A percentile compares a stretch with the other conserved stretches of the same genome.
Conservation (phyloP, 2,329 filamentous ascomycete species). For the Escovopsis weberi region DNA sequence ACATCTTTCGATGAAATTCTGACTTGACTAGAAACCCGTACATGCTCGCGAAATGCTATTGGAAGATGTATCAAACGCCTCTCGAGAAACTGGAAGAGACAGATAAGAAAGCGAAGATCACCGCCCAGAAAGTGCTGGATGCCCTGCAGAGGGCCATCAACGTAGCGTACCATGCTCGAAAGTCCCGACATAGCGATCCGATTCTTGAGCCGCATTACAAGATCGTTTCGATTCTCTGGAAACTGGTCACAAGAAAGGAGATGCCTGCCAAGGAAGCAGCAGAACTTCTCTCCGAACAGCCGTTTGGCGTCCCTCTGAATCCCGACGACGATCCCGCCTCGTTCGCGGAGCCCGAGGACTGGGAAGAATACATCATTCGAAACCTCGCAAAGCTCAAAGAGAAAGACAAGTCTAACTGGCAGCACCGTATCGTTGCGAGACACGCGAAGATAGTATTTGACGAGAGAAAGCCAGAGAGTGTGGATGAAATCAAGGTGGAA, state of each 20-base stretch:
- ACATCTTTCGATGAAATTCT: not conserved
- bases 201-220: constrained; percentile 90
- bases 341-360: constrained; percentile 37
- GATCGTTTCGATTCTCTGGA: constrained; percentile 67
- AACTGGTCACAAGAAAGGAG: constrained; percentile 50
- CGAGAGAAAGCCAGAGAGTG: constrained; percentile 23
- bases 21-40: constrained; percentile 33
- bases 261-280: constrained; percentile 33
- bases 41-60: constrained; percentile 47
- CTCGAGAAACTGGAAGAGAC: constrained; percentile 27
- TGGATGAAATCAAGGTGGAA: constrained; percentile 35
- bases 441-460: constrained; percentile 44
- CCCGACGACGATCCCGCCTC: constrained; percentile 20
- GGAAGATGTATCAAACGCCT: constrained; percentile 46
- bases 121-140: constrained; percentile 26
- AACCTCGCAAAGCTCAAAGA: constrained; percentile 38
- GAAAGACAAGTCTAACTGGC: constrained; percentile 89
- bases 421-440: constrained; percentile 77
- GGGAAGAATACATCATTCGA: constrained; percentile 40
- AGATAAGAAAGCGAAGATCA: constrained; percentile 21
- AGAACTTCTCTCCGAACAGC: constrained; percentile 39
- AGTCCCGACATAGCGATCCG: constrained; percentile 51
- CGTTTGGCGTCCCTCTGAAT: constrained; percentile 28
- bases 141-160: constrained; percentile 37
- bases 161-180: constrained; percentile 35